A percentile compares a stretch with the other conserved stretches of the same genome.
Evolutionary conservation across 2,329 filamentous ascomycete species (phyloP).

Genomic region (Colletotrichum salicis): DNA sequence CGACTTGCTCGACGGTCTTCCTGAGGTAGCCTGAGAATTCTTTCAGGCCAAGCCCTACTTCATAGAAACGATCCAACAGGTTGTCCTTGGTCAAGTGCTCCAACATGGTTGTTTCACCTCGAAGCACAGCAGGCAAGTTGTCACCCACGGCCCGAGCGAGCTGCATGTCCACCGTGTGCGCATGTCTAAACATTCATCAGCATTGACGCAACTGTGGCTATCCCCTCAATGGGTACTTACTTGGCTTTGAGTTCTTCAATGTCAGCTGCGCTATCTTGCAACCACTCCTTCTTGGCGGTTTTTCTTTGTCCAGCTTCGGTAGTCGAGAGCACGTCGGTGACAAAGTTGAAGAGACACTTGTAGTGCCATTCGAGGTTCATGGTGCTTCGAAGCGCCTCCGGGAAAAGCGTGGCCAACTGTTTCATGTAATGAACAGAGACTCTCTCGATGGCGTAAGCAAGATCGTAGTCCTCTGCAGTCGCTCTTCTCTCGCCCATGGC

Average conservation of each 20-base stretch:
- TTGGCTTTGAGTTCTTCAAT: neutral
- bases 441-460: neutral
- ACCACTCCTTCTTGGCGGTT: neutral
- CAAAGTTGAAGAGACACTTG: neutral
- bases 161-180: neutral
- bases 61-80: slow-evolving; percentile 44
- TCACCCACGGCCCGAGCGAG: slow-evolving; percentile 40
- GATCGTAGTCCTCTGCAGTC: too few species aligned
- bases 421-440: neutral
- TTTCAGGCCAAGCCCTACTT: too few species aligned
- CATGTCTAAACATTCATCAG: neutral
- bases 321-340: neutral
- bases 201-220: too few species aligned
- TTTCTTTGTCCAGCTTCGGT: neutral
- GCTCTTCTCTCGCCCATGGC: too few species aligned
- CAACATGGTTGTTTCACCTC: slow-evolving; percentile 44
- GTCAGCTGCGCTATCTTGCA: neutral
- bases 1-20: slow-evolving; percentile 10
- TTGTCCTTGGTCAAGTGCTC: slow-evolving; percentile 46
- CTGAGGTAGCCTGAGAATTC: neutral
- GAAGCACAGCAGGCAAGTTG: slow-evolving; percentile 43
- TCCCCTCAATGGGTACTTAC: too few species aligned
- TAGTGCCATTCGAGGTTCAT: neutral
- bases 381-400: neutral
- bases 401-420: neutral